Evolutionary conservation across 352 stramenopile species (phyloP), one percentile per base, ranked within the genome.

Genomic region (Globisporangium emineosum): DNA sequence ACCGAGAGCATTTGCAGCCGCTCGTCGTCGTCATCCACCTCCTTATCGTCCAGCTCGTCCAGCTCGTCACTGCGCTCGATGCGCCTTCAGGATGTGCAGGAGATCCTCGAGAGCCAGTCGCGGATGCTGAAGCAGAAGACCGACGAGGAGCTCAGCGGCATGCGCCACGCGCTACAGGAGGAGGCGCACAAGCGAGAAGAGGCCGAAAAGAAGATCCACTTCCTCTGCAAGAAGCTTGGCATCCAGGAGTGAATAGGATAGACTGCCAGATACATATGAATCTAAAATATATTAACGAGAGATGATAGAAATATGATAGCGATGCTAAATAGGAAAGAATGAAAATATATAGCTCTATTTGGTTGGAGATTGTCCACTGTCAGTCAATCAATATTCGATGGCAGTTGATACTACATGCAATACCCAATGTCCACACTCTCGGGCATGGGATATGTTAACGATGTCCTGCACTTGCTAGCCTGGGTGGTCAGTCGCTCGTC

Each of bases 201-300:
- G 0, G 66, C 77, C 7, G 77, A 85, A 57, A 64, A 63, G 25
- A 79, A 72, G 56, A 68, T 83, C 25, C 57, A 72, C n/a, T 68
- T 79, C 13, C 67, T 86, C 17, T 83, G 77, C 30, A 70, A 81
- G 47, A 78, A 78, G 45, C 68, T 86, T 0, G 68, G 75, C 0
- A 58, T 83, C 32, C 35, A 71, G 0, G 75, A 72, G 21, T 66
- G 19, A 51, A 13, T n/a, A n/a, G n/a, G n/a, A n/a, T n/a, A 19
- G 17, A n/a, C 12, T 17, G 17, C 45, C 33, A 4, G 12, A 54
- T 8, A 33, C 3, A 33, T 12, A 21, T n/a, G n/a, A n/a, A n/a
- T n/a, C n/a, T n/a, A n/a, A n/a, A n/a, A n/a, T n/a, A n/a, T n/a
- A n/a, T n/a, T n/a, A n/a, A n/a, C n/a, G n/a, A n/a, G n/a, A n/a